Base-by-base conservation (phyloP, 2,329 filamentous ascomycete species). In the Penicillium crustosum region DNA sequence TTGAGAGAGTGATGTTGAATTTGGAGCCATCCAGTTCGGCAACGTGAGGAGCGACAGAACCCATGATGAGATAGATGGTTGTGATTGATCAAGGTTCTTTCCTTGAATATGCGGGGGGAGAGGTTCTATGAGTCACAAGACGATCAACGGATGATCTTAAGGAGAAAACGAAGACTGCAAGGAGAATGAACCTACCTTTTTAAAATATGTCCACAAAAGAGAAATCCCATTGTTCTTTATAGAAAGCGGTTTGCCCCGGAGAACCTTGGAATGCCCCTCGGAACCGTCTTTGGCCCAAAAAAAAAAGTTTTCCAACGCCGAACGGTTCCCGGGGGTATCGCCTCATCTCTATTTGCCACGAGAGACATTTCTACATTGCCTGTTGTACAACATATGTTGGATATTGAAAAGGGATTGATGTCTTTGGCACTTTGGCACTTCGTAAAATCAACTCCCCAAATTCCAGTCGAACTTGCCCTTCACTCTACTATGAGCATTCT, bases 1-100 rank as follows among this genome's bases (percentile, higher is more conserved):
- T 68, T 39, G 73, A 72, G 25, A 62, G 73, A 44, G 74, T 77
- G 63, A 77, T 65, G 49, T 73, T 75, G 63, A 75, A 68, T 43
- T 67, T 70, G 19, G 75, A 78, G 61, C 65, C 75, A 59, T 77
- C 71, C 27, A 78, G 73, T 60, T 76, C 74, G 4, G 72, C 68
- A 19, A 67, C 44, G 25, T 65, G 57, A 31, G 63, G 67, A 38
- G 67, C 61, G 39, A 71, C 53, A 29, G 72, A 73, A 55, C 70
- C 71, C 72, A 74, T 74, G 29, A 13, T 69, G 50, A 29, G 47
- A 51, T 5, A 29, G 47, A 51, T 5, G 19, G 25, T 43, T 23
- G 19, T 21, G 8, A 21, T 51, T 21, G 19, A 21, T 27, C 35
- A 19, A 31, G 31, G 9, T n/a, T 35, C 19, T 35, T 35, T 48